phyloP scores from a whole-genome alignment of 495 filamentous ascomycete genomes.

The Neurospora discreta region DNA sequence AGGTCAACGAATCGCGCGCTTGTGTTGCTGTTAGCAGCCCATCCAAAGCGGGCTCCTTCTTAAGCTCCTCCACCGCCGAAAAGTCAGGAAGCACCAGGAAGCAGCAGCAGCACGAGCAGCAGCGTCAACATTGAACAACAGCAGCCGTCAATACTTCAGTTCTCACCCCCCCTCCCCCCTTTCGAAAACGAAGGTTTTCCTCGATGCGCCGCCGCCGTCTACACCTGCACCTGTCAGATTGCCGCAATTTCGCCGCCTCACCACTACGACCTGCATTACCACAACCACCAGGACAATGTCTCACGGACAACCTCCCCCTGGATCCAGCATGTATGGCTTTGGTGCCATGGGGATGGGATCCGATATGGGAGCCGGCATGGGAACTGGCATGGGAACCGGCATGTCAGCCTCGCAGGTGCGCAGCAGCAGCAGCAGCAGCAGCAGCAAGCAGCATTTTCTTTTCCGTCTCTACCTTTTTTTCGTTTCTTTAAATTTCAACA shows the following conservation, averaged over 20 bases:
- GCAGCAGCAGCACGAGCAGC: background rate
- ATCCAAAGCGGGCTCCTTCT: background rate
- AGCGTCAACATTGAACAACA: background rate
- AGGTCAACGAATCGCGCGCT: background rate
- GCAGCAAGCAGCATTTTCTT: background rate
- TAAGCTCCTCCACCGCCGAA: background rate
- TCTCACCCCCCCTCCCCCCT: background rate
- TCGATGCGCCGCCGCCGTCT: background rate
- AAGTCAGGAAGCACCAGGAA: background rate
- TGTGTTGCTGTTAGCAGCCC: background rate
- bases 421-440: background rate
- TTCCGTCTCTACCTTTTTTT: too few relatives aligned
- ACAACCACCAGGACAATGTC: conserved; percentile 22
- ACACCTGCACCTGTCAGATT: conserved; percentile 2
- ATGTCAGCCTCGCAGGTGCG: conserved; percentile 6
- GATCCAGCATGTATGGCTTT: conserved; percentile 25
- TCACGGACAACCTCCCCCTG: conserved; percentile 21
- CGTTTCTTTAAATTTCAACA: too few relatives aligned
- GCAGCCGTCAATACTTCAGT: background rate
- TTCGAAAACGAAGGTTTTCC: background rate
- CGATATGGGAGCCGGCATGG: background rate
- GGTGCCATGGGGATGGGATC: conserved; percentile 4
- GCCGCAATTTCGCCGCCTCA: conserved; percentile 1
- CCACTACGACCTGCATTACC: background rate
- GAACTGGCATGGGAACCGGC: conserved; percentile 3